phyloP scores from a whole-genome alignment of 2,329 filamentous ascomycete species.

The Colletotrichum trifolii region DNA sequence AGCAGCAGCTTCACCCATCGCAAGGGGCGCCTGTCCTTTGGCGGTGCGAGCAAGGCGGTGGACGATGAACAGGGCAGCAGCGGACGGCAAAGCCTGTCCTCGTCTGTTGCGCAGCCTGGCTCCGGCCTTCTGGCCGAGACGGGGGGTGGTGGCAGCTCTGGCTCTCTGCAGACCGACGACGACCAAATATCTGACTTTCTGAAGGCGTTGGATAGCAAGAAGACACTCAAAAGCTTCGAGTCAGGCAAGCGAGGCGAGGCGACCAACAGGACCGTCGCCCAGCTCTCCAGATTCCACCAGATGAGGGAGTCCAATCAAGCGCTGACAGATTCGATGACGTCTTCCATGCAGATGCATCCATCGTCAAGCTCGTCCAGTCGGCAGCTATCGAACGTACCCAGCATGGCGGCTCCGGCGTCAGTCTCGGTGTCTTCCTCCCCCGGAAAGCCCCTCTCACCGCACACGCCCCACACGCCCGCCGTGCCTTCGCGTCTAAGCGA shows the following conservation, averaged over 20 bases:
- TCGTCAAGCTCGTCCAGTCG: constrained; percentile 80
- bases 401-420: constrained; percentile 78
- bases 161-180: constrained; percentile 80
- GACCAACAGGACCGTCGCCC: constrained; percentile 80
- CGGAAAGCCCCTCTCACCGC: constrained; percentile 88
- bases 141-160: constrained; percentile 72
- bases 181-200: constrained; percentile 95
- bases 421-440: constrained; percentile 89
- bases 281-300: constrained; percentile 84
- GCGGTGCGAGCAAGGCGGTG: constrained; percentile 72
- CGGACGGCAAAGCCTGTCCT: constrained; percentile 79
- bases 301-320: constrained; percentile 92
- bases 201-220: constrained; percentile 87
- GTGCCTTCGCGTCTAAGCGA: constrained; percentile 94
- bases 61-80: constrained; percentile 84
- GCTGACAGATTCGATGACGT: constrained; percentile 92
- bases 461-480: constrained; percentile 91
- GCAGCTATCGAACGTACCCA: constrained; percentile 68
- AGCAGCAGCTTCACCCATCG: constrained; percentile 95
- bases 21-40: constrained; percentile 80
- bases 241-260: constrained; percentile 74
- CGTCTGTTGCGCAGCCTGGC: constrained; percentile 76
- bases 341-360: constrained; percentile 85
- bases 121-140: constrained; percentile 82
- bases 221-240: constrained; percentile 85